Evolutionary conservation across 352 stramenopile genomes (phyloP), one percentile per base, ranked within the genome.

Genomic region (Aphanomyces astaci): DNA sequence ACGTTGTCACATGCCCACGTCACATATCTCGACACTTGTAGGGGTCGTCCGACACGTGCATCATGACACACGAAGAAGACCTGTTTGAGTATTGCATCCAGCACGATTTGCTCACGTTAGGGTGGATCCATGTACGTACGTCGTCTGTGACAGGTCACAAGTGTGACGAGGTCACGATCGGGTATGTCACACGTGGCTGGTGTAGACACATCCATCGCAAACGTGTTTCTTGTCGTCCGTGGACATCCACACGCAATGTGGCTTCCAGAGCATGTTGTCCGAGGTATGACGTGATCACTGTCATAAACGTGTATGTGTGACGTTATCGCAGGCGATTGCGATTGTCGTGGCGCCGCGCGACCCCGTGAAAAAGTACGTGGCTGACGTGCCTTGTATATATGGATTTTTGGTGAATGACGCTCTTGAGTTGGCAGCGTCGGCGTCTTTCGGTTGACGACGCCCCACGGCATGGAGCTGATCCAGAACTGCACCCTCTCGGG

Each of bases 181-280:
- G n/a, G n/a, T n/a, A n/a, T n/a, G n/a, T n/a, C n/a, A n/a, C n/a
- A n/a, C n/a, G n/a, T n/a, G n/a, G n/a, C n/a, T n/a, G n/a, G n/a
- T 71, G 10, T 30, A 94, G 81, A 96, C 87, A 13, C 89, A 96
- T 75, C 89, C 89, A 3, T 80, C 78, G 57, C 87, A 96, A 74
- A 84, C 80, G 33, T 96, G 89, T 63, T 96, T 96, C 57, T 65
- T 96, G 65, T 94, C 84, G 22, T 95, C 87, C 11, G 84, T 96
- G 25, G 89, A 96, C 71, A 78, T 96, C 32, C 87, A 96, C 78
- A 96, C 89, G 13, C 89, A 96, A 69, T 94, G 85, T 70, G 89
- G 84, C 5, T 96, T 95, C 72, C 89, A 96, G 73, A 87, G 84
- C 0, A 95, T 96, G 59, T 73, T 96, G 13, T 81, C 87, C 0